Conservation (phyloP, 2,329 filamentous ascomycete species). For the Ceratocystis albifundus region DNA sequence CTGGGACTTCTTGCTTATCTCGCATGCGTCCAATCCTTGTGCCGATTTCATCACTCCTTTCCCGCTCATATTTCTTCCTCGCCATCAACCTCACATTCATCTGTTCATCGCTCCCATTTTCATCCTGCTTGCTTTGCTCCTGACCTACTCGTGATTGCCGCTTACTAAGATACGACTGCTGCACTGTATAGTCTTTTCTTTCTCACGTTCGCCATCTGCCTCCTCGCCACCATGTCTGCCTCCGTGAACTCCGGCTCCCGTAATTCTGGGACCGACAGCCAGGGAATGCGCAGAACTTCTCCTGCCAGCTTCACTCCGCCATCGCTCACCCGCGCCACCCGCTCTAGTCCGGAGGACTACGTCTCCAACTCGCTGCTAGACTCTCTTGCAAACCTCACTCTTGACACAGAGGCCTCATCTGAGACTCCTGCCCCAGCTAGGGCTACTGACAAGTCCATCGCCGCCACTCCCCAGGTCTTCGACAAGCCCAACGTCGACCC, state of each 20-base stretch:
- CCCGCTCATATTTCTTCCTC: neutral
- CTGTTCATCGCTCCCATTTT: neutral
- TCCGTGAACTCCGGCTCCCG: neutral
- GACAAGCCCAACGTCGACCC: conserved; percentile 28
- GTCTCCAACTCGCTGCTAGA: conserved; percentile 55
- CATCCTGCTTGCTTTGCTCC: neutral
- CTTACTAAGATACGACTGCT: neutral
- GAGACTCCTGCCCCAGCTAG: conserved; percentile 26
- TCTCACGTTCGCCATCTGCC: neutral
- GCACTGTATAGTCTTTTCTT: neutral
- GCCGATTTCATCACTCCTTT: neutral
- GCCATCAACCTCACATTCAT: neutral
- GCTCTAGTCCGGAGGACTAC: conserved; percentile 60
- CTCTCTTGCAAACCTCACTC: conserved; percentile 38
- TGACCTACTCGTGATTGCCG: neutral
- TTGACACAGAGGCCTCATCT: neutral
- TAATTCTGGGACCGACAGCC: neutral
- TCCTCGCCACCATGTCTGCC: neutral
- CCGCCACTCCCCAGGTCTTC: conserved; percentile 11
- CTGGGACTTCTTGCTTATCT: neutral
- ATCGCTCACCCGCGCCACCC: conserved; percentile 51
- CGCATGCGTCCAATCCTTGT: neutral
- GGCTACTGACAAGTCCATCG: neutral
- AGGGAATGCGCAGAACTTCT: neutral
- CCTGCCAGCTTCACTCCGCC: conserved; percentile 38